Conservation (phyloP, 768 basidiomycete species). For the Rhodotorula sphaerocarpa region DNA sequence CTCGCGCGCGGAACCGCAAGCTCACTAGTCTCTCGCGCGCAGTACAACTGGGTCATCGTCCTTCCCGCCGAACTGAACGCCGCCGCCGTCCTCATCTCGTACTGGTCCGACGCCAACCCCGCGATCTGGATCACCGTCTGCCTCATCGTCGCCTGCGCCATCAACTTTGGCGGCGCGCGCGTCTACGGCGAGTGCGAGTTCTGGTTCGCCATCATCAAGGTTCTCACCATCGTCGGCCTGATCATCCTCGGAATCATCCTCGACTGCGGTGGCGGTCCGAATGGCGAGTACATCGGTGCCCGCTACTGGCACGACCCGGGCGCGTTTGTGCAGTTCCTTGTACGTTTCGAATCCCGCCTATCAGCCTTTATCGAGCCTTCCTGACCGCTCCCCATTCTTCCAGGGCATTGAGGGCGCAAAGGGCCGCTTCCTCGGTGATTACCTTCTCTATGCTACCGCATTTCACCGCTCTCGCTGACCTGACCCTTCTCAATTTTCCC, state of each 20-base stretch:
- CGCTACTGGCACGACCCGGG: slow-evolving; percentile 50
- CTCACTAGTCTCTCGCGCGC: slow-evolving; percentile 15
- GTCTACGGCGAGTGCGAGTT: slow-evolving; percentile 49
- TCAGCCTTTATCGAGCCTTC: slow-evolving; percentile 40
- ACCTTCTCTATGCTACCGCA: slow-evolving; percentile 54
- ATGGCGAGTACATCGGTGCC: slow-evolving; percentile 59
- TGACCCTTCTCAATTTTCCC: slow-evolving; percentile 44
- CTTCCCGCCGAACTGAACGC: slow-evolving; percentile 69
- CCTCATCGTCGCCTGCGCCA: slow-evolving; percentile 42
- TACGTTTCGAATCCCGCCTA: no score
- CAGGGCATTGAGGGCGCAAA: slow-evolving; percentile 51
- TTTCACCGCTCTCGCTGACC: slow-evolving; percentile 22
- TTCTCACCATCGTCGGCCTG: slow-evolving; percentile 40
- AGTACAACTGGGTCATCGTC: slow-evolving; percentile 49
- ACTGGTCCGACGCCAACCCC: slow-evolving; percentile 54
- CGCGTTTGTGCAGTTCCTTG: slow-evolving; percentile 4
- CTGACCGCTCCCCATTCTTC: slow-evolving; percentile 44
- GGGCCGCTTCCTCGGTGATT: slow-evolving; percentile 64
- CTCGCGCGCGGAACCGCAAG: slow-evolving; percentile 4
- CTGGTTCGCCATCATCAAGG: slow-evolving; percentile 48
- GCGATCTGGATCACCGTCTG: slow-evolving; percentile 42
- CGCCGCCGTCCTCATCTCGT: slow-evolving; percentile 59
- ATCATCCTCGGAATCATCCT: slow-evolving; percentile 53
- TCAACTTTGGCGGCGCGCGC: slow-evolving; percentile 42
- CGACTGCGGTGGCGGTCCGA: slow-evolving; percentile 31